Conservation (phyloP, 441 rosid genomes). For the Erodium texanum region DNA sequence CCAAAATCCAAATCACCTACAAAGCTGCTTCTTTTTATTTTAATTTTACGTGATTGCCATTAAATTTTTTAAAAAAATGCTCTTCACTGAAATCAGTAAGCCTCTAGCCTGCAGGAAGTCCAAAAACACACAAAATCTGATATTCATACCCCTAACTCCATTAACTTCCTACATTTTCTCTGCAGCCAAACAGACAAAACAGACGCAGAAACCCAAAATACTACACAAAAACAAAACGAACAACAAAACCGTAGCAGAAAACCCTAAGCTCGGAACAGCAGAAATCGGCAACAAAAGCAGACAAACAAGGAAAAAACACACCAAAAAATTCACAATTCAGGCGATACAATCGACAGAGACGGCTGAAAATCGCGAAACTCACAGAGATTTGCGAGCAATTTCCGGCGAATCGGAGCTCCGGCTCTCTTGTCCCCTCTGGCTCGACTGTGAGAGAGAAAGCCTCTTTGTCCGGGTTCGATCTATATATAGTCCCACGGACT, state of each 20-base stretch:
- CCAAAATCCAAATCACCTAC: not conserved
- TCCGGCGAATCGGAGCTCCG: not conserved
- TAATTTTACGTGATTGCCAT: not conserved
- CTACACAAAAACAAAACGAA: not conserved
- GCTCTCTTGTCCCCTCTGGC: not conserved
- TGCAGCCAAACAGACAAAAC: slow-evolving; percentile 10
- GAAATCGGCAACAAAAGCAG: not conserved
- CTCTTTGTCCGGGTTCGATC: not conserved
- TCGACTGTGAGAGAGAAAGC: no score
- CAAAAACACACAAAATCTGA: no score
- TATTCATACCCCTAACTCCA: no score
- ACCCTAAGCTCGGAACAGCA: slow-evolving; percentile 1
- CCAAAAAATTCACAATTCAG: not conserved
- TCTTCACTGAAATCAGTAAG: not conserved
- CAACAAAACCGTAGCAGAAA: not conserved
- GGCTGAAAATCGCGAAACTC: not conserved
- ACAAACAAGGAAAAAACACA: not conserved
- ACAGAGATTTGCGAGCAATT: not conserved
- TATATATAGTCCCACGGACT: not conserved
- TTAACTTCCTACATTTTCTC: slow-evolving; percentile 18
- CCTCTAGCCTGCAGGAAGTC: not conserved
- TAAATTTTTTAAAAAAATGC: not conserved
- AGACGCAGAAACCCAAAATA: not conserved
- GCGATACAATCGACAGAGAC: not conserved
- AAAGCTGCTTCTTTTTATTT: not conserved